Percentiles rank a stretch among this genome's conserved stretches.
phyloP scores from a whole-genome alignment of 1,284 basidiomycete species.

The Sutorius eximius region DNA sequence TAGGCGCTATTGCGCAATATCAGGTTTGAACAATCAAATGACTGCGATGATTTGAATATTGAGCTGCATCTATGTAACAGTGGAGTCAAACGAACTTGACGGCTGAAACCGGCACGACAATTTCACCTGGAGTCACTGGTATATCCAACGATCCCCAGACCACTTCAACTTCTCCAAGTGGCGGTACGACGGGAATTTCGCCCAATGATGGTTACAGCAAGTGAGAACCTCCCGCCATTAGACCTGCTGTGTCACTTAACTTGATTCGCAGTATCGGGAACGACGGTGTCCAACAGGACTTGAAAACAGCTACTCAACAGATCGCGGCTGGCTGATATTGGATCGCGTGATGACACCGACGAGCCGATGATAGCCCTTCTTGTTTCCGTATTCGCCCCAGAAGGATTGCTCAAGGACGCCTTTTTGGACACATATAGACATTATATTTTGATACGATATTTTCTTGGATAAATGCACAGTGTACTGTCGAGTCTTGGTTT shows the following conservation, averaged over 20 bases:
- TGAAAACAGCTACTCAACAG: slow-evolving; percentile 27
- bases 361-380: not conserved
- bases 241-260: slow-evolving; percentile 2
- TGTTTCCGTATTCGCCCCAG: not conserved
- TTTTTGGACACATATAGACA: slow-evolving; percentile 1
- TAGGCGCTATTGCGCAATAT: slow-evolving; percentile 57
- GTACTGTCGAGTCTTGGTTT: not conserved
- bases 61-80: slow-evolving; percentile 28
- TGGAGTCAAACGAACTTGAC: slow-evolving; percentile 56
- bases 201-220: slow-evolving; percentile 65
- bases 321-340: slow-evolving; percentile 24
- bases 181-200: slow-evolving; percentile 44
- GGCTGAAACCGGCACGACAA: slow-evolving; percentile 41
- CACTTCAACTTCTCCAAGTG: slow-evolving; percentile 35
- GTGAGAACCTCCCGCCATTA: slow-evolving; percentile 21
- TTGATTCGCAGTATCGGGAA: slow-evolving; percentile 24
- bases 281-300: slow-evolving; percentile 20
- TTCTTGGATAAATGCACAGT: not conserved
- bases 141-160: slow-evolving; percentile 33
- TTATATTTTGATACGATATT: not conserved
- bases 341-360: not conserved
- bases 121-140: slow-evolving; percentile 34
- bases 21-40: slow-evolving; percentile 42
- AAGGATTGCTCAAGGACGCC: not conserved
- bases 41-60: slow-evolving; percentile 5